Evolutionary conservation across 2,329 filamentous ascomycete species (phyloP).

Genomic region (Trichoderma sp.): DNA sequence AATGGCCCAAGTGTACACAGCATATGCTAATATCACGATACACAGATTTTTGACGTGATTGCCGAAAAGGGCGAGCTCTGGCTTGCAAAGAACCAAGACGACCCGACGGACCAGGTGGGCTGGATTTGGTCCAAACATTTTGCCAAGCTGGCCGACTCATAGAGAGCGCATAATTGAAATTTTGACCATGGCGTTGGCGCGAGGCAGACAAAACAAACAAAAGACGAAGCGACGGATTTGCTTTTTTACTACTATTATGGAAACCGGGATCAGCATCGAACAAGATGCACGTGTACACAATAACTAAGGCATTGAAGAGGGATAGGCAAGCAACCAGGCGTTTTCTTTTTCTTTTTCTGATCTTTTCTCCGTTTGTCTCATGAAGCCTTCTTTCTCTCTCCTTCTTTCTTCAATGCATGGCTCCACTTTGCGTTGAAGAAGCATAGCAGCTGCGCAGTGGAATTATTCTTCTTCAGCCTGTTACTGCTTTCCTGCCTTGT

Average conservation of each 20-base stretch:
- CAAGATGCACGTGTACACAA: conserved; percentile 19
- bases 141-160: conserved; percentile 60
- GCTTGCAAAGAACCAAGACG: conserved; percentile 97
- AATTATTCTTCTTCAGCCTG: background rate
- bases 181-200: conserved; percentile 20
- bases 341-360: conserved; percentile 18
- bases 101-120: conserved; percentile 71
- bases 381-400: conserved; percentile 21
- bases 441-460: background rate
- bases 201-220: conserved; percentile 21
- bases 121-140: conserved; percentile 99
- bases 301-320: conserved; percentile 16
- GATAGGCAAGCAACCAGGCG: conserved; percentile 14
- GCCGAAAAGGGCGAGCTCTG: conserved; percentile 96
- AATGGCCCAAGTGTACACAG: background rate
- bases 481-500: background rate
- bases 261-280: conserved; percentile 12
- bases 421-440: background rate
- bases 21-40: background rate
- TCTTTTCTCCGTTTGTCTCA: background rate
- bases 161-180: conserved; percentile 21
- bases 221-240: conserved; percentile 16
- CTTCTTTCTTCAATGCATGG: conserved; percentile 18
- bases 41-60: conserved; percentile 81
- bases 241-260: conserved; percentile 13